Percentiles rank a stretch among this genome's conserved stretches.
These are phyloP conservation scores for Purshia tridentata DNA, from an alignment of 306 rosid species.

Conservation along the genomic window DNA sequence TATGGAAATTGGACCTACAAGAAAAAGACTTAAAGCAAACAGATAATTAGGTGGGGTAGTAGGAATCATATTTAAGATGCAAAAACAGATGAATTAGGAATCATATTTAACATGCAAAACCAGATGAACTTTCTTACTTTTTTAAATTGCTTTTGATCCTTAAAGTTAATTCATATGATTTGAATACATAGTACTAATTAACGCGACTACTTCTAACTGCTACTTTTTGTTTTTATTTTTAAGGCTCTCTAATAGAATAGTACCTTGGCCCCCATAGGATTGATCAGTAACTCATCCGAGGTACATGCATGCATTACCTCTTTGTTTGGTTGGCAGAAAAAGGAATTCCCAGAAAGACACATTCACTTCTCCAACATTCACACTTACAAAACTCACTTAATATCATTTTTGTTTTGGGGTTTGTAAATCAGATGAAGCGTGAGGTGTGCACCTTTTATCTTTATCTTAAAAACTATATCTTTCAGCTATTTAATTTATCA, in stretches of 20 bases:
- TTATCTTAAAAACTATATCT: no score
- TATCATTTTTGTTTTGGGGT: not conserved
- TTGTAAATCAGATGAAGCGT: no score
- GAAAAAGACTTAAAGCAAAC: not conserved
- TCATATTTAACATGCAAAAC: not conserved
- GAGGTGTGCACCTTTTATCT: no score
- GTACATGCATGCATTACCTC: not conserved
- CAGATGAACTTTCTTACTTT: not conserved
- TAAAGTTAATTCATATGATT: no score
- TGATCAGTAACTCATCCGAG: not conserved
- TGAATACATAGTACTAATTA: not conserved
- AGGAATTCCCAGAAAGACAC: not conserved
- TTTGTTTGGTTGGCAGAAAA: not conserved
- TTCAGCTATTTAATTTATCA: no score
- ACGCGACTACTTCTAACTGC: not conserved
- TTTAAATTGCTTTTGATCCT: not conserved
- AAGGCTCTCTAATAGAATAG: not conserved
- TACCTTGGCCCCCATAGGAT: not conserved
- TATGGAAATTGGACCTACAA: conserved; percentile 4
- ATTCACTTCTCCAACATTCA: not conserved
- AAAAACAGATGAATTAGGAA: not conserved
- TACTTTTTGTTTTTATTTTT: not conserved
- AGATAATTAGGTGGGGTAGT: not conserved
- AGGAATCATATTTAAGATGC: not conserved
- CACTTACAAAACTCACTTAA: not conserved